Conservation (phyloP, 495 filamentous ascomycete genomes). For the Apodospora peruviana region DNA sequence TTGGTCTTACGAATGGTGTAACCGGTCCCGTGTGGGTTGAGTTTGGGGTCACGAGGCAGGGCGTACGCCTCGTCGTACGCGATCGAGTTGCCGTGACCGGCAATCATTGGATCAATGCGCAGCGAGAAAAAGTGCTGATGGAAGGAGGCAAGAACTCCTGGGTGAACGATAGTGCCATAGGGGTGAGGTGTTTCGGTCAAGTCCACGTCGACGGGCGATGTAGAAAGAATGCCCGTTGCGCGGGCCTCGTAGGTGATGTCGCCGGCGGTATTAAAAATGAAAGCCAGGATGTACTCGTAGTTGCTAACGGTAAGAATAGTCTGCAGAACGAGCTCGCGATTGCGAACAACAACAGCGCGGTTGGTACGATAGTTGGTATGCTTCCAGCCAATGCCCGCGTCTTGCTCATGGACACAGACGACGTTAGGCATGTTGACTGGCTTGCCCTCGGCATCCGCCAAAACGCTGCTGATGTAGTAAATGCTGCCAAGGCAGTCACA, state of each 20-base stretch:
- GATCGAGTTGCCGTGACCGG: slow-evolving; percentile 67
- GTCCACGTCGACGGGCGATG: slow-evolving; percentile 67
- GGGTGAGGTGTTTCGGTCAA: slow-evolving; percentile 46
- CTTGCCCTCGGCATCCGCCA: slow-evolving; percentile 52
- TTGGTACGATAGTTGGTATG: slow-evolving; percentile 77
- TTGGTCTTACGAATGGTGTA: slow-evolving; percentile 62
- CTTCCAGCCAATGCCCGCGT: slow-evolving; percentile 72
- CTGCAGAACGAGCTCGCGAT: slow-evolving; percentile 69
- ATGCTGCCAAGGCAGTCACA: slow-evolving; percentile 72
- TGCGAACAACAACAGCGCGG: slow-evolving; percentile 59
- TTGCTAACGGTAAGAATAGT: slow-evolving; percentile 76
- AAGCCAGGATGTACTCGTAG: slow-evolving; percentile 82
- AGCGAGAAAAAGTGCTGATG: slow-evolving; percentile 93
- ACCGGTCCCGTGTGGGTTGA: slow-evolving; percentile 76
- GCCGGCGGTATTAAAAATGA: slow-evolving; percentile 79
- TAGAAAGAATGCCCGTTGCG: slow-evolving; percentile 82
- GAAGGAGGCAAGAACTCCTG: slow-evolving; percentile 66
- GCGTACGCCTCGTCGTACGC: slow-evolving; percentile 59
- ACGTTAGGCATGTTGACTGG: slow-evolving; percentile 62
- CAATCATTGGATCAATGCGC: slow-evolving; percentile 76
- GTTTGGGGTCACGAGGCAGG: slow-evolving; percentile 44
- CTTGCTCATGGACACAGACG: slow-evolving; percentile 73
- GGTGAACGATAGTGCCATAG: slow-evolving; percentile 83
- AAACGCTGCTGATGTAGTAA: slow-evolving; percentile 61
- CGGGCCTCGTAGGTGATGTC: slow-evolving; percentile 75